Percentiles rank a stretch among this genome's conserved stretches.
Evolutionary conservation across 495 filamentous ascomycete species (phyloP).

Genomic region (Xylaria telfairii): DNA sequence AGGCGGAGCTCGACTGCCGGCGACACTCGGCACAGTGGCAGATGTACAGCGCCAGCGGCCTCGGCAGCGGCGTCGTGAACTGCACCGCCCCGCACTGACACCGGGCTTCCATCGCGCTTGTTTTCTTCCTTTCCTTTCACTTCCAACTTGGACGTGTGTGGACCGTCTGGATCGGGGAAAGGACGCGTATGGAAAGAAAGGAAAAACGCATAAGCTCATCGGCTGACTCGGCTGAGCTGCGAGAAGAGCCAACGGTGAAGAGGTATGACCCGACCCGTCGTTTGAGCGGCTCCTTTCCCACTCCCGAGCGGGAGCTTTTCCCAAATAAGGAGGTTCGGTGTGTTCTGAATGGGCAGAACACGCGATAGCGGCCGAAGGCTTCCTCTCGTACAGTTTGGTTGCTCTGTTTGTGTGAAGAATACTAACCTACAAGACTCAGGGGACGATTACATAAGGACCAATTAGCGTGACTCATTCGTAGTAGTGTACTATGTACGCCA

Average conservation of each 20-base stretch:
- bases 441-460: background rate
- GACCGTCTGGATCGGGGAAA: background rate
- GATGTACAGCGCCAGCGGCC: conserved; percentile 66
- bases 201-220: background rate
- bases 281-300: no score
- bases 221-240: background rate
- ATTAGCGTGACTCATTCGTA: background rate
- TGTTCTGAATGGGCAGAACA: background rate
- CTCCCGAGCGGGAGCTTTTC: background rate
- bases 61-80: conserved; percentile 64
- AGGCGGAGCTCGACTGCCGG: conserved; percentile 70
- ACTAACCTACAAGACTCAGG: no score
- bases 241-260: background rate
- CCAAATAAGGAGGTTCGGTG: background rate
- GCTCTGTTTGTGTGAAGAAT: background rate
- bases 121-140: background rate
- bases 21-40: conserved; percentile 74
- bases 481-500: background rate
- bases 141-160: background rate
- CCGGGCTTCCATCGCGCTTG: conserved; percentile 55
- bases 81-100: conserved; percentile 68
- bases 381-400: background rate
- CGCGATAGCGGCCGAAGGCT: no score
- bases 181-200: background rate
- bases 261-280: no score